Conservation (phyloP, 208 protist genomes). For the Acanthamoeba castellanii region DNA sequence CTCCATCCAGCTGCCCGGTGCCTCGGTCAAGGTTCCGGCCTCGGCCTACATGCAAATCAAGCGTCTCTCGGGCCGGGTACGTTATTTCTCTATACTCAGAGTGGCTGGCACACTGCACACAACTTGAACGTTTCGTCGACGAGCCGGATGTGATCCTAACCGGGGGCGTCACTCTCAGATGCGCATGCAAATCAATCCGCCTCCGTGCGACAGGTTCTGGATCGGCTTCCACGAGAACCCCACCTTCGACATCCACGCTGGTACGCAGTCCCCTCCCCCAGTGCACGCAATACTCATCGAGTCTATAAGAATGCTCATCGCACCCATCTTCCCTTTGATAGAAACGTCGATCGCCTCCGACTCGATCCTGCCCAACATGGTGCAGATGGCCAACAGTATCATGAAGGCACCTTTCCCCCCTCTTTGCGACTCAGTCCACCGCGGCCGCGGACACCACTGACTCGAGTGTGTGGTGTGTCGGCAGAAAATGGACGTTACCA, state of each 20-base stretch:
- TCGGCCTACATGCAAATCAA: slow-evolving; percentile 59
- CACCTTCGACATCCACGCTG: slow-evolving; percentile 37
- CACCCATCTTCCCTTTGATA: background rate
- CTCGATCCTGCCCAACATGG: slow-evolving; percentile 59
- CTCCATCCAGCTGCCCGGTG: slow-evolving; percentile 45
- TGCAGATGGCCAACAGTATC: slow-evolving; percentile 58
- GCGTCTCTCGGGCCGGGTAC: slow-evolving; percentile 39
- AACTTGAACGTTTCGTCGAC: too few species aligned
- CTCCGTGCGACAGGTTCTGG: slow-evolving; percentile 68
- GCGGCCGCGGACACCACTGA: too few species aligned
- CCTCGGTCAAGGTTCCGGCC: slow-evolving; percentile 43
- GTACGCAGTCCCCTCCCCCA: background rate
- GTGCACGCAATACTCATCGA: background rate
- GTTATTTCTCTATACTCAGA: background rate
- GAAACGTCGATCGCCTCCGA: slow-evolving; percentile 39
- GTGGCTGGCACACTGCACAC: too few species aligned
- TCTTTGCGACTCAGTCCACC: too few species aligned
- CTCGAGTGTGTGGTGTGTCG: background rate
- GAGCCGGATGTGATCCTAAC: too few species aligned
- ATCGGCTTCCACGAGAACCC: slow-evolving; percentile 66
- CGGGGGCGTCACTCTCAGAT: background rate
- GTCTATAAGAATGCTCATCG: background rate
- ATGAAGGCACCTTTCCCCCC: slow-evolving; percentile 20
- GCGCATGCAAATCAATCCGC: slow-evolving; percentile 46
- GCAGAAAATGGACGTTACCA: slow-evolving; percentile 56